A percentile compares a stretch with the other conserved stretches of the same genome.
Conservation (phyloP, 164 flowering plant genomes). For the Amborella trichopoda region DNA sequence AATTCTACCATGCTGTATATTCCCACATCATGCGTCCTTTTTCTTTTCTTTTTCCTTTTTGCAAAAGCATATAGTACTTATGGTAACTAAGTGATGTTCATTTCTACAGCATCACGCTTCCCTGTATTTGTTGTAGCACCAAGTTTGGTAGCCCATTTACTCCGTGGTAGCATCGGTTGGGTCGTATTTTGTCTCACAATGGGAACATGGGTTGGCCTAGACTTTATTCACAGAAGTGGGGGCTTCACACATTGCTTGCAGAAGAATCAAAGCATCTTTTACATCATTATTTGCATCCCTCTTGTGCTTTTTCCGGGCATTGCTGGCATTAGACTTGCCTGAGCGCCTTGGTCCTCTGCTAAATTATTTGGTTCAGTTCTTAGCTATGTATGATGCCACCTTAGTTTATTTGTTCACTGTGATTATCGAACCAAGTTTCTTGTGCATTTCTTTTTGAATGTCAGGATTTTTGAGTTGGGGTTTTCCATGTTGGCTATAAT, state of each 20-base stretch:
- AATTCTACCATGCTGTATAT: neutral
- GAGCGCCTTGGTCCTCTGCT: too few relatives aligned
- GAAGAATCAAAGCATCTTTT: slow-evolving; percentile 6
- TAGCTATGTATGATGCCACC: too few relatives aligned
- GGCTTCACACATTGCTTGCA: slow-evolving; percentile 7
- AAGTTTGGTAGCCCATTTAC: slow-evolving; percentile 19
- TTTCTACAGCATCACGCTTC: slow-evolving; percentile 30
- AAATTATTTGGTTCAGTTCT: too few relatives aligned
- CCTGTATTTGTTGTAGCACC: slow-evolving; percentile 28
- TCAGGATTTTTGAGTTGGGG: too few relatives aligned
- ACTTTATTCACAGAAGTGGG: slow-evolving; percentile 15
- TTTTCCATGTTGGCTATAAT: too few relatives aligned
- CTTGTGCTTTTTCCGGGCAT: slow-evolving; percentile 18
- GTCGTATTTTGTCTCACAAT: slow-evolving; percentile 25
- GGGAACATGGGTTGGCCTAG: slow-evolving; percentile 12
- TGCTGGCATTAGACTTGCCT: too few relatives aligned
- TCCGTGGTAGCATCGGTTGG: slow-evolving; percentile 21
- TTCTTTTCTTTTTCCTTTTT: neutral
- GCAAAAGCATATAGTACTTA: too few relatives aligned
- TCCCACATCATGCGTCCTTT: neutral
- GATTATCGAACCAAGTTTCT: too few relatives aligned
- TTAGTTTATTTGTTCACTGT: too few relatives aligned
- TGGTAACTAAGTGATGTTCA: too few relatives aligned
- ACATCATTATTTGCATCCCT: slow-evolving; percentile 13
- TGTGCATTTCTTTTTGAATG: too few relatives aligned